phyloP scores from a whole-genome alignment of 148 eudicot species.

The Amaranthus hypochondriacus region DNA sequence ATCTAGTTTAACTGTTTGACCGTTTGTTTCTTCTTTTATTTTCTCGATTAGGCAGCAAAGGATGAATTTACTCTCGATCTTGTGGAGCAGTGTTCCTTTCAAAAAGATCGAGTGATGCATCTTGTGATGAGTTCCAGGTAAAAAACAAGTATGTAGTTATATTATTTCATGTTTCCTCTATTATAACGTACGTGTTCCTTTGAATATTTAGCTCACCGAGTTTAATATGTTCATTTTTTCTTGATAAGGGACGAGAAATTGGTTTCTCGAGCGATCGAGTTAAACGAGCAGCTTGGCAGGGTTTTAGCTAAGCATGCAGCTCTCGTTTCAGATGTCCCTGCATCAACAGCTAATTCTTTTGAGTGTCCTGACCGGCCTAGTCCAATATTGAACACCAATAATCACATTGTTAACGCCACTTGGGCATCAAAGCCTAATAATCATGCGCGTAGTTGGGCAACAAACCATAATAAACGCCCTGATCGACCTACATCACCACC shows the following conservation, averaged over 20 bases:
- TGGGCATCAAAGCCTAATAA: slow-evolving; percentile 20
- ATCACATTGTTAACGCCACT: slow-evolving; percentile 4
- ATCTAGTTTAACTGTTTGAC: not conserved
- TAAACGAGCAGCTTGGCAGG: slow-evolving; percentile 75
- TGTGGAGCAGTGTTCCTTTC: slow-evolving; percentile 98
- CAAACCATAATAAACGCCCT: slow-evolving; percentile 38
- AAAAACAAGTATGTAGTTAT: not conserved
- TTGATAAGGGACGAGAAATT: slow-evolving; percentile 61
- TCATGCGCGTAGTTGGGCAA: slow-evolving; percentile 37
- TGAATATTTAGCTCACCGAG: not conserved
- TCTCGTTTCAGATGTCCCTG: slow-evolving; percentile 33
- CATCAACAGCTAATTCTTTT: slow-evolving; percentile 19
- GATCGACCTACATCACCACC: slow-evolving; percentile 41
- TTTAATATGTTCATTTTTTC: not conserved
- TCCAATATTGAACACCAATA: slow-evolving; percentile 33
- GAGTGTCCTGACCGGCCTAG: slow-evolving; percentile 34
- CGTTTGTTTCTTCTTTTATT: not conserved
- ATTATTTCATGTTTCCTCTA: not conserved
- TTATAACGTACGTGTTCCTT: not conserved
- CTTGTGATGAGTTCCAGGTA: slow-evolving; percentile 87
- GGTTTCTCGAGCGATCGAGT: slow-evolving; percentile 73
- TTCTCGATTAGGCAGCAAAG: slow-evolving; percentile 67
- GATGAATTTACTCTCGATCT: slow-evolving; percentile 99
- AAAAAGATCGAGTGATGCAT: slow-evolving; percentile 94
- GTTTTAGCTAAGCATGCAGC: slow-evolving; percentile 68